Percentiles rank a stretch among this genome's conserved stretches.
These are phyloP conservation scores for Cutaneotrichosporon cutaneum DNA, from an alignment of 1,284 basidiomycete species.

Conservation along the genomic window DNA sequence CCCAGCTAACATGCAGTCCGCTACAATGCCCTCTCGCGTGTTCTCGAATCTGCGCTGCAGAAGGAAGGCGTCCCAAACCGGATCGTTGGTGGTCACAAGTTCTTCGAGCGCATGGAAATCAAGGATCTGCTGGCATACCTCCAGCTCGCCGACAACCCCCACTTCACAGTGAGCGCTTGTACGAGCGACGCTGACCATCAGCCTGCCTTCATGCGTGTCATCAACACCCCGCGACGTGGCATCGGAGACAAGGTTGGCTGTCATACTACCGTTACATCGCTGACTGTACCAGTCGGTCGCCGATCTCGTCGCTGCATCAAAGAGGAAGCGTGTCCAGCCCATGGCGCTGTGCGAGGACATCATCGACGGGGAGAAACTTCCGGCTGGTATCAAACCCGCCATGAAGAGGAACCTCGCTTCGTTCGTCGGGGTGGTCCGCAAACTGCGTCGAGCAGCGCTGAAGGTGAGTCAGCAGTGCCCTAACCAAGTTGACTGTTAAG, in stretches of 20 bases:
- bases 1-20: conserved; percentile 61
- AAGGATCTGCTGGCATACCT: conserved; percentile 87
- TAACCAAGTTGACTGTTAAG: conserved; percentile 45
- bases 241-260: conserved; percentile 75
- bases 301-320: conserved; percentile 62
- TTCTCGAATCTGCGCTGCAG: conserved; percentile 74
- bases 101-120: conserved; percentile 82
- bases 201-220: conserved; percentile 73
- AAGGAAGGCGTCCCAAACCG: conserved; percentile 73
- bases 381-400: conserved; percentile 64
- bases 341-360: conserved; percentile 66
- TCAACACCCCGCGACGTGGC: conserved; percentile 72
- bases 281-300: conserved; percentile 58
- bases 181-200: conserved; percentile 10
- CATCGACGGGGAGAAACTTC: conserved; percentile 57
- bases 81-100: conserved; percentile 77
- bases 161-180: conserved; percentile 56
- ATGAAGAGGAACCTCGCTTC: conserved; percentile 63
- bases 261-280: neutral
- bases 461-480: conserved; percentile 55
- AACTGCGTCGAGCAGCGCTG: conserved; percentile 60
- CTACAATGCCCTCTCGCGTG: conserved; percentile 77
- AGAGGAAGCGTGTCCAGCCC: conserved; percentile 59
- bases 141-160: conserved; percentile 78
- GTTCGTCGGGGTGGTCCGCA: conserved; percentile 63